Evolutionary conservation across 1,284 basidiomycete species (phyloP), one percentile per base, ranked within the genome.

Genomic region (Earliella scabrosa): DNA sequence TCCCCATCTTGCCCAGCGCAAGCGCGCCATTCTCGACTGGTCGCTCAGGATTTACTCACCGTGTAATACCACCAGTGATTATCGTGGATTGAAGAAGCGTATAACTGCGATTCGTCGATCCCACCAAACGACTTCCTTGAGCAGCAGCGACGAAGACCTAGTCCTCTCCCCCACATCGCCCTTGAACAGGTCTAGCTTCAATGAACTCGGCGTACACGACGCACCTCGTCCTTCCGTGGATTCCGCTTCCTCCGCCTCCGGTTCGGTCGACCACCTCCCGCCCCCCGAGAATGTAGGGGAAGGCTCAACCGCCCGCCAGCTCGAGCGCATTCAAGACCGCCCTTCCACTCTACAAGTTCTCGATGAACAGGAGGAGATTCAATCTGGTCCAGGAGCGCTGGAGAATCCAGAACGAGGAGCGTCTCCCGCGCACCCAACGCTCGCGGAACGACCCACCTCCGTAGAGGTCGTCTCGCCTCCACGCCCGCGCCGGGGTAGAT

Each of bases 51-150:
- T n/a, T n/a, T 35, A 16, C 11, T 11, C 21, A 43, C 18, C 10
- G 34, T 41, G 16, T n/a, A 51, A 32, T 47, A 31, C 29, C 31
- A 60, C 90, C 61, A 92, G 90, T 64, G 85, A 92, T 68, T 93
- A 92, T 65, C 81, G 81, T 2, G 82, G 80, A 4, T 80, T 93
- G 21, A 92, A 92, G 71, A 87, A 85, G 61, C 77, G 79, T 18
- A 87, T 92, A 21, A 76, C 77, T 4, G 79, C 78, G 0, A 83
- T 92, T 52, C 80, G 80, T 18, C 74, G 74, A 48, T 73, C 73
- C 0, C 74, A 79, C 56, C 71, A 77, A 51, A 46, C 58, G 16
- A 39, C 71, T 69, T 44, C 52, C 7, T 16, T 4, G 11, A 36
- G 36, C 16, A 20, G 14, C 16, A 26, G 40, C 18, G 26, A 56